These are phyloP conservation scores for Mortierella sp. DNA, from an alignment of 371 early-diverging fungal genomes.

Conservation along the genomic window DNA sequence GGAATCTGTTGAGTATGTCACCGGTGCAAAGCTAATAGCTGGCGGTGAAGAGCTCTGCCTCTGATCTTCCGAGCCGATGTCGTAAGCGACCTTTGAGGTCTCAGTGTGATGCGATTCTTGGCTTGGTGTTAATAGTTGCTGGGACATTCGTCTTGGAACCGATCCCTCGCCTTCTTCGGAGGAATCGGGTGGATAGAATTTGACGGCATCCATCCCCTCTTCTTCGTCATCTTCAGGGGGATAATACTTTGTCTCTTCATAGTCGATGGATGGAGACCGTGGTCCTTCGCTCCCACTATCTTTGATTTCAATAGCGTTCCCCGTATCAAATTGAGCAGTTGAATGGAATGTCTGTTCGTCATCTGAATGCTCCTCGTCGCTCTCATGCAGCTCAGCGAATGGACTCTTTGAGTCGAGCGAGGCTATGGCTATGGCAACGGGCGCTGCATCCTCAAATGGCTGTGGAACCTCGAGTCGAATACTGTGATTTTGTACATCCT, in stretches of 20 bases:
- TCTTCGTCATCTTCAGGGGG: conserved; percentile 23
- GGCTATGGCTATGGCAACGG: not conserved
- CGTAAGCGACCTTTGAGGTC: not conserved
- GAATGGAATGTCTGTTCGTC: conserved; percentile 45
- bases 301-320: conserved; percentile 3
- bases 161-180: not conserved
- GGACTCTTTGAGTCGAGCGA: not conserved
- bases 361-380: conserved; percentile 11
- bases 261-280: conserved; percentile 7
- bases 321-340: conserved; percentile 18
- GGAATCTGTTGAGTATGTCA: conserved; percentile 1
- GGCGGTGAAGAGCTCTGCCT: conserved; percentile 16
- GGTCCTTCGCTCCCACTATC: not conserved
- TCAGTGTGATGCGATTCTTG: not conserved
- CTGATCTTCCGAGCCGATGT: conserved; percentile 6
- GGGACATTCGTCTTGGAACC: not conserved
- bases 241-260: conserved; percentile 9
- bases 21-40: conserved; percentile 1
- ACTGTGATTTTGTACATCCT: not conserved
- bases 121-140: not conserved
- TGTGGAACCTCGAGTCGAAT: conserved; percentile 18
- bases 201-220: conserved; percentile 34
- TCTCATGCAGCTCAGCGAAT: not conserved
- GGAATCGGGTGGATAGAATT: conserved; percentile 35
- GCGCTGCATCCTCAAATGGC: conserved; percentile 8